Evolutionary conservation across 768 basidiomycete species (phyloP), one percentile per base, ranked within the genome.

Genomic region (Amanita phalloides): DNA sequence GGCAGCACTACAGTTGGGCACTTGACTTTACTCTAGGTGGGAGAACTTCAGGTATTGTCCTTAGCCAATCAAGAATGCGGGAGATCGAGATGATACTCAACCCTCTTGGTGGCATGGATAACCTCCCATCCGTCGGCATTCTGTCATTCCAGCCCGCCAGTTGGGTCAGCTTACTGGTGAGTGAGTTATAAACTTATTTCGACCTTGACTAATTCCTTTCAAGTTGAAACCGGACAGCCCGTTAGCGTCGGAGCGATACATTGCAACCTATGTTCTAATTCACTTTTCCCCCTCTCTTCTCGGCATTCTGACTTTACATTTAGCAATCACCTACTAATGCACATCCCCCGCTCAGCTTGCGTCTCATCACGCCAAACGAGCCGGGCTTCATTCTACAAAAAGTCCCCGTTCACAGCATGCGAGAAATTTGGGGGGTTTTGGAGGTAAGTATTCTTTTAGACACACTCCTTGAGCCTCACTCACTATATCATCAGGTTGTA

Each of bases 361-460:
- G 83, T 13, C 69, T 91, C 36, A 74, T 75, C 13, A 65, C 80
- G 3, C 85, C 88, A 1, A 77, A 81, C 45, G 89, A 90, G 59
- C 81, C 87, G 1, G 89, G 89, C 0, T 89, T 88, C 56, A 55
- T 80, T 7, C 73, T 91, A 3, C 80, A 87, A 56, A 74, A 75
- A 51, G 72, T 90, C 1, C 85, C 81, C 2, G 86, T 91, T 14
- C 77, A 75, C 50, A 84, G 73, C 26, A 72, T 89, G 61, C 81
- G 78, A 56, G 81, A 91, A 59, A 78, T 87, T 1, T 87, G 82
- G 79, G 80, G 76, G 2, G 76, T 90, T 43, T 62, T 90, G 17
- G 87, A 90, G 70, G 87, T 84, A 58, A 28, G 43, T 25, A 7
- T 10, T 35, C 3, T 28, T 36, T 23, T 20, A 32, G 2, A 23